Percentiles rank a stretch among this genome's conserved stretches.
Conservation (phyloP, 2,329 filamentous ascomycete species). For the Talaromyces sp. region DNA sequence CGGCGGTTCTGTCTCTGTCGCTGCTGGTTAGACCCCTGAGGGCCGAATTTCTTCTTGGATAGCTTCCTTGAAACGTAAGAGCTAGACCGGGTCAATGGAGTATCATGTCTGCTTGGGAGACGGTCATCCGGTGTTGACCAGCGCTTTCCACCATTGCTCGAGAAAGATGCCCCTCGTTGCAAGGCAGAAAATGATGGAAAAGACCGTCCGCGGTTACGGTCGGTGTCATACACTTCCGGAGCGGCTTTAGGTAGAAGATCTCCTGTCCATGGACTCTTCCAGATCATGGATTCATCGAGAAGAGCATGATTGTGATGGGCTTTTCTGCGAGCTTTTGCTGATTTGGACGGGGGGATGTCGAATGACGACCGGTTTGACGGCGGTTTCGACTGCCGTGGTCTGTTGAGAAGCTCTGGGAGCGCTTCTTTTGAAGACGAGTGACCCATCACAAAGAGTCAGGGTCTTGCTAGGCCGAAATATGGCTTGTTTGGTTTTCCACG, state of each 20-base stretch:
- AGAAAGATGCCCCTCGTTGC: slow-evolving; percentile 3
- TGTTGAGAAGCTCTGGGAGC: slow-evolving; percentile 27
- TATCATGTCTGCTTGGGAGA: slow-evolving; percentile 4
- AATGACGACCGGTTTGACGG: slow-evolving; percentile 21
- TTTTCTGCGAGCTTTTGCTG: not conserved
- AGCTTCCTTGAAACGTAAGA: slow-evolving; percentile 10
- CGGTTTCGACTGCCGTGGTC: slow-evolving; percentile 34
- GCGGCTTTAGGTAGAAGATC: slow-evolving; percentile 17
- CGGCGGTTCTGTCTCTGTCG: slow-evolving; percentile 7
- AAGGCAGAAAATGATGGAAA: slow-evolving; percentile 17
- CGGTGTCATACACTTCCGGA: slow-evolving; percentile 9
- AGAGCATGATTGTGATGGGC: not conserved
- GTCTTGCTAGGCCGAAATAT: not conserved
- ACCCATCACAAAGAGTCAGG: slow-evolving; percentile 24
- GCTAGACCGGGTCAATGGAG: slow-evolving; percentile 6
- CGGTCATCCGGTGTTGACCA: slow-evolving; percentile 9
- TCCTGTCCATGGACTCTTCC: slow-evolving; percentile 33
- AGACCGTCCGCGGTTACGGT: slow-evolving; percentile 17
- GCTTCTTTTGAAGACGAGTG: slow-evolving; percentile 28
- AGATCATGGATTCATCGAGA: slow-evolving; percentile 16
- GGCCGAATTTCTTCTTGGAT: slow-evolving; percentile 3
- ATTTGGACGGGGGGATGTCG: slow-evolving; percentile 2
- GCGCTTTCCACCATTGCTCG: slow-evolving; percentile 7
- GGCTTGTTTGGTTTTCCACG: not conserved
- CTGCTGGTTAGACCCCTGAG: slow-evolving; percentile 1